Base-by-base conservation (phyloP, 768 basidiomycete species). In the Leucocoprinus leucothites region DNA sequence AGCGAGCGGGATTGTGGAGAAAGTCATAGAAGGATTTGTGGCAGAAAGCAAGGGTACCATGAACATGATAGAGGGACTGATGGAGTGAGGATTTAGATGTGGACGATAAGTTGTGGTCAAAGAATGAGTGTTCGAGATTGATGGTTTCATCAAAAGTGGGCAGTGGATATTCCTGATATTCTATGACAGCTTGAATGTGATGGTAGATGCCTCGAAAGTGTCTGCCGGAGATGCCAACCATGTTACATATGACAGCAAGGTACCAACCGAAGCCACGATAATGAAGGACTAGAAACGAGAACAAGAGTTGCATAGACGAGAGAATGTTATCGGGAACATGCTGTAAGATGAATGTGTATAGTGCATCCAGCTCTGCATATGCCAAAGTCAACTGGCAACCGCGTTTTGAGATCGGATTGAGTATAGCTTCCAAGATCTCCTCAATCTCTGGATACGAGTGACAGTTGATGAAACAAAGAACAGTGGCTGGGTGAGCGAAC, bases 21-120 rank as follows among this genome's bases (percentile, higher is more conserved):
- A 53, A 53, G 35, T 53, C 52, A 28, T 2, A 35, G 25, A 53
- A 53, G n/a, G 52, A 53, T 53, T 46, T 53, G 1, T 53, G 52
- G 21, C 36, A 38, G 8, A 53, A 22, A 7, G 18, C 2, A 9
- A 31, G 3, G 8, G 19, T 7, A 16, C n/a, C 24, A 28, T 22
- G 24, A 36, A 35, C 43, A 44, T 16, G 31, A 13, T 26, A 42
- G 45, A 18, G 26, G 24, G 8, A 18, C n/a, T 3, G 4, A 8
- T 14, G 8, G 40, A 41, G 40, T 7, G 40, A 13, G 13, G 18
- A 6, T 5, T 26, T 24, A 9, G 3, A 8, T 1, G 3, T 28
- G 31, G 18, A 18, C 8, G 14, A 19, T n/a, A 19, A 11, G n/a
- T 3, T 9, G 9, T 13, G 11, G n/a, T 7, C 16, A 31, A 0